Evolutionary conservation across 2,329 filamentous ascomycete genomes (phyloP).

Genomic region (Nannizzia gypsea): DNA sequence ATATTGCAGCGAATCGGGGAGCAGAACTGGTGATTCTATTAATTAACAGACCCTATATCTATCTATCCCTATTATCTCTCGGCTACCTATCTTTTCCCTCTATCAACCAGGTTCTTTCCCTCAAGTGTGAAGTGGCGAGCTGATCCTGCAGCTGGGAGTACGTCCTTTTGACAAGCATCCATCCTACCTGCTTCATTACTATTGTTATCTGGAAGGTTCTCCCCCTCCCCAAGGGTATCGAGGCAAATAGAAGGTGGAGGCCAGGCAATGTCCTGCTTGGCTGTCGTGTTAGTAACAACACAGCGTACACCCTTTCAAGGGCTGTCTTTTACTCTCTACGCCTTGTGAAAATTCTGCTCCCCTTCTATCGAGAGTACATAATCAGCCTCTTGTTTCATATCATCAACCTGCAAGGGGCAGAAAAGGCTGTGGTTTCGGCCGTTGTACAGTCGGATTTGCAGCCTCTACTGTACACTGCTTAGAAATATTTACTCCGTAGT

Average conservation of each 20-base stretch:
- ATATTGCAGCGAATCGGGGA: not conserved
- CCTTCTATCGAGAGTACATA: not conserved
- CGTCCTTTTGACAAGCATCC: too few relatives aligned
- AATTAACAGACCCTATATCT: not conserved
- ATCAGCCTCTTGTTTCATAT: constrained; percentile 1
- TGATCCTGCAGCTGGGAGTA: too few relatives aligned
- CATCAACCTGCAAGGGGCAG: not conserved
- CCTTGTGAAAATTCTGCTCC: not conserved
- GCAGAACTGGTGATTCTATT: not conserved
- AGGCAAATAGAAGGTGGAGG: not conserved
- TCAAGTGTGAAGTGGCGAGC: too few relatives aligned
- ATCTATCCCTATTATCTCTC: not conserved
- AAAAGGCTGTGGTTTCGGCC: not conserved
- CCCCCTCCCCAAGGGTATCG: not conserved
- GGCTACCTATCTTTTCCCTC: not conserved
- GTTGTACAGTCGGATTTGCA: not conserved
- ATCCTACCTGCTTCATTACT: too few relatives aligned
- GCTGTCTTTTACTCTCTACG: not conserved
- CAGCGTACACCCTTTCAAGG: not conserved
- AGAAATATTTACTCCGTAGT: not conserved
- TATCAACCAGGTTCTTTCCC: not conserved
- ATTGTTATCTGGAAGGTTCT: too few relatives aligned
- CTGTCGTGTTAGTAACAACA: not conserved
- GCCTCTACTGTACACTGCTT: not conserved
- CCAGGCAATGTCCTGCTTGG: not conserved